Evolutionary conservation across 179 eudicot species (phyloP), one percentile per base, ranked within the genome.

Genomic region (Gypsophila paniculata): DNA sequence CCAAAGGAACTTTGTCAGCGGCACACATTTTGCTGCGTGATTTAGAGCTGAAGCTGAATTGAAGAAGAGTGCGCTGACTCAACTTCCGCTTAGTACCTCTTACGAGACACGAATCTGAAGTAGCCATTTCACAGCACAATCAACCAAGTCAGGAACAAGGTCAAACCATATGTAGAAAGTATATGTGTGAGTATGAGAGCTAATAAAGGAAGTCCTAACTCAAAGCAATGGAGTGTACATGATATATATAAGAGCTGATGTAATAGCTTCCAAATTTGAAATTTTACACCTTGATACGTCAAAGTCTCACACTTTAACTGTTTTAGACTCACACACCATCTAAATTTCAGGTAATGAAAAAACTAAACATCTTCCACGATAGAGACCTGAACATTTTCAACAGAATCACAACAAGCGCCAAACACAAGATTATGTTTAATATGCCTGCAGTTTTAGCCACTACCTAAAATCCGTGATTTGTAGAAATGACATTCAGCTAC

Each of bases 1-100:
- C 78, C 55, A 36, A 59, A 53, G 72, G 42, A 69, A 63, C 75
- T n/a, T 60, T 74, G 55, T 79, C 77, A 66, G 25, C 49, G 36
- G 36, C 72, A 60, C 52, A 61, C 61, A 62, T 29, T 69, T 59
- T 53, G 39, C 70, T 75, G 76, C 81, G 83, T 5, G 79, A 51
- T 71, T 69, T 71, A 6, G 82, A 68, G 67, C 67, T 59, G 69
- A 91, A 91, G 82, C 89, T 90, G 75, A 90, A 81, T 77, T 93
- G 97, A 77, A 85, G 83, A 75, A 93, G 98, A 8, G 95, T 90
- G 23, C 84, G 77, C 80, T 93, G 98, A 70, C 87, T 88, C 79
- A 91, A 60, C 76, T 91, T 93, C 15, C 96, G 82, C 77, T 93
- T 93, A 13, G 83, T 83, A 70, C 97, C 97, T 87, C 85, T 83